A percentile compares a stretch with the other conserved stretches of the same genome.
Conservation (phyloP, 305 asterid species). For the Fraxinus baroniana region DNA sequence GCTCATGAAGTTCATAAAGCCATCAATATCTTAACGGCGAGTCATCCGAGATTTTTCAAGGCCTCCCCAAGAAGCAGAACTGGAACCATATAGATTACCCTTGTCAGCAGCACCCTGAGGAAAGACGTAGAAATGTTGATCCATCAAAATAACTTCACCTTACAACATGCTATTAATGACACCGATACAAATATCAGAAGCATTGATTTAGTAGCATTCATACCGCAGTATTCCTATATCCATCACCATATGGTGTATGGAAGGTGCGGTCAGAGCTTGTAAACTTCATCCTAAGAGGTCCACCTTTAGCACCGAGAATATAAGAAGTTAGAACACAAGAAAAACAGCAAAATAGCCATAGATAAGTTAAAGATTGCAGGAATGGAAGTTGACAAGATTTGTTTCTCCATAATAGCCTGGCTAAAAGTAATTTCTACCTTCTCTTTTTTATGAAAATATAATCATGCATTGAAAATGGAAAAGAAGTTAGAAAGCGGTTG, state of each 20-base stretch:
- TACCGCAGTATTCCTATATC: conserved; percentile 48
- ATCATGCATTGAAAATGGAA: background rate
- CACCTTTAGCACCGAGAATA: conserved; percentile 34
- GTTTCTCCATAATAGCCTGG: background rate
- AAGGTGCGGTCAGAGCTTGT: conserved; percentile 33
- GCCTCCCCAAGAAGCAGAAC: conserved; percentile 50
- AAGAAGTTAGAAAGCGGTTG: background rate
- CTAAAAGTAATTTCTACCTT: background rate
- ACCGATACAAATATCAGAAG: conserved; percentile 10
- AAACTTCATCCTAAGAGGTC: conserved; percentile 35
- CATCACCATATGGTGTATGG: conserved; percentile 39
- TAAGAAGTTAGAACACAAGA: conserved; percentile 10
- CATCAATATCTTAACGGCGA: conserved; percentile 37
- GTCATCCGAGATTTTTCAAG: conserved; percentile 39
- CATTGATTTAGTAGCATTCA: conserved; percentile 19
- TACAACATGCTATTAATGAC: conserved; percentile 12
- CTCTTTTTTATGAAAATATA: background rate
- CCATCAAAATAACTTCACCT: conserved; percentile 13
- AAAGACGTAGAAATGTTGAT: conserved; percentile 18
- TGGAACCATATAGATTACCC: conserved; percentile 42
- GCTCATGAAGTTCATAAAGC: conserved; percentile 7
- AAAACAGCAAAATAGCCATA: background rate
- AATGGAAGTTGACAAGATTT: background rate
- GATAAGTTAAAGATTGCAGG: background rate
- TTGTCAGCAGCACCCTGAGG: conserved; percentile 47